Base-by-base conservation (phyloP, 2,329 filamentous ascomycete species). In the Trichoderma lentiforme region DNA sequence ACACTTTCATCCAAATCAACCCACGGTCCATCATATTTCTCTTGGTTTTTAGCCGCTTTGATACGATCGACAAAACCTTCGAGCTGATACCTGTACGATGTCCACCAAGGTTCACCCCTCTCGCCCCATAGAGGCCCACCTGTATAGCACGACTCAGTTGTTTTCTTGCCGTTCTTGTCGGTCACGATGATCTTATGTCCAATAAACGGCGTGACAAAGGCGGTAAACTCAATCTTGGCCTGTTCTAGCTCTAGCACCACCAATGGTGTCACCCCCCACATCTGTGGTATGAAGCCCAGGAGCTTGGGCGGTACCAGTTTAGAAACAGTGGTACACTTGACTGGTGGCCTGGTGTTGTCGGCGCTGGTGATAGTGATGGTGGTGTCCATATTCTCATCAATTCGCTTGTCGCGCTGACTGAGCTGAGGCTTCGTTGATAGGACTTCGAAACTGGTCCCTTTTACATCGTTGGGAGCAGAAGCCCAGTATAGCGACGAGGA, bases 1-100 rank as follows among this genome's bases (percentile, higher is more conserved):
- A 66, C 63, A n/a, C 63, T 66, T 56, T 66, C 63, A 36, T 66
- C 63, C 43, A 56, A 32, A 6, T 56, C 47, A 28, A 66, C 63
- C 63, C 63, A 66, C 1, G 63, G 43, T 5, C 47, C 47, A 34
- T 65, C 18, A 26, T 65, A 65, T 18, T 51, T 28, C 1, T 65
- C 43, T 32, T 65, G 62, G 3, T 12, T 57, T 39, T 66, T 56
- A 2, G 30, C 5, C 30, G 47, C 63, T 12, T 14, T 66, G 30
- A 66, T 11, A 28, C 63, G 63, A 28, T 66, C 47, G 1, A 24
- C 47, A 66, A 66, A 66, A 3, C n/a, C 47, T n/a, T 66, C 63
- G 14, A 66, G 63, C 9, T 56, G 43, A 57, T 66, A 66, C 26
- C 63, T 36, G 15, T 66, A 66, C n/a, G 63, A 57, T 26, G 43